Percentiles rank a stretch among this genome's conserved stretches.
Evolutionary conservation across 495 filamentous ascomycete species (phyloP).

Genomic region (Xanthoparmelia taractica): DNA sequence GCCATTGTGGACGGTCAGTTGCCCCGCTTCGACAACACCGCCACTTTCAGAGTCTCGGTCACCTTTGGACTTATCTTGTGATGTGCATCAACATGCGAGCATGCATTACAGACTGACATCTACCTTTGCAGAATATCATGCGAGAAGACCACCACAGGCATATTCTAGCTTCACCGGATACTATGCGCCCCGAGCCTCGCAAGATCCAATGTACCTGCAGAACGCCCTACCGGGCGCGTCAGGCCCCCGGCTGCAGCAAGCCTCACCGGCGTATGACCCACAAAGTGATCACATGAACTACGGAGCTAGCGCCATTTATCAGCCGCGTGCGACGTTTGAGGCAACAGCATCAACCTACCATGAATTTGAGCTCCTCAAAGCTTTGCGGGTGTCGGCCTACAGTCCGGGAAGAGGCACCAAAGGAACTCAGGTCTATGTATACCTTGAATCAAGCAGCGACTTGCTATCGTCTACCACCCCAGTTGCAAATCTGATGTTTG

Average conservation of each 20-base stretch:
- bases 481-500: conserved; percentile 65
- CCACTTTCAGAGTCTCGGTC: neutral
- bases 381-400: conserved; percentile 58
- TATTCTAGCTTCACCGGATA: conserved; percentile 31
- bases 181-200: conserved; percentile 39
- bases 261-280: conserved; percentile 42
- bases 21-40: neutral
- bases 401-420: conserved; percentile 57
- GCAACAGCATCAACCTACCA: conserved; percentile 36
- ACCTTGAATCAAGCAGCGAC: conserved; percentile 68
- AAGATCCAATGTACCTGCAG: conserved; percentile 39
- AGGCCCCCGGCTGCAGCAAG: conserved; percentile 39
- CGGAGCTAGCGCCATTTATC: conserved; percentile 36
- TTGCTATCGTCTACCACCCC: conserved; percentile 49
- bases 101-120: conserved; percentile 14
- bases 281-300: conserved; percentile 42
- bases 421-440: conserved; percentile 62
- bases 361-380: conserved; percentile 27
- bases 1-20: conserved; percentile 41
- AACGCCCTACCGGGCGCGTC: conserved; percentile 37
- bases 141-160: conserved; percentile 4
- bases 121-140: conserved; percentile 12
- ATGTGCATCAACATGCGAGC: neutral
- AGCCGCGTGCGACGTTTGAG: conserved; percentile 38
- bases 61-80: neutral